Evolutionary conservation across 768 basidiomycete species (phyloP).

Genomic region (Lactifluus subvellereus): DNA sequence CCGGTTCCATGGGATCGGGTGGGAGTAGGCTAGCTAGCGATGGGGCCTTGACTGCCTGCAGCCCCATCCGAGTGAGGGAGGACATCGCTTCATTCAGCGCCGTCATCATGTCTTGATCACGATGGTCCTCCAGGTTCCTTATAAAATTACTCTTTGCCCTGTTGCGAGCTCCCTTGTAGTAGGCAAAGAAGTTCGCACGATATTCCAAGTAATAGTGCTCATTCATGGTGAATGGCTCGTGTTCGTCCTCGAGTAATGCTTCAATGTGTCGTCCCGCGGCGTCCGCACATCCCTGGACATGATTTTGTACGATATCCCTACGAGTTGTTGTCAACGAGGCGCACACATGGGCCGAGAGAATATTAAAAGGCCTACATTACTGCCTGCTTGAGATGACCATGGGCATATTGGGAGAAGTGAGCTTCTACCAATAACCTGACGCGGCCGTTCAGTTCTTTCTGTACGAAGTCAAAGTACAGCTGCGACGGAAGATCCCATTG

Average conservation of each 20-base stretch:
- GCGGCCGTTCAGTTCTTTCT: conserved; percentile 17
- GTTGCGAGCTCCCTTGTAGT: conserved; percentile 39
- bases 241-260: conserved; percentile 13
- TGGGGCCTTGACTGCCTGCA: conserved; percentile 33
- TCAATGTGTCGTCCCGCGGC: conserved; percentile 4
- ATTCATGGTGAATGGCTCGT: conserved; percentile 26
- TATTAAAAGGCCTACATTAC: conserved; percentile 10
- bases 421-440: conserved; percentile 19
- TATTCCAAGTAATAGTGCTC: conserved; percentile 28
- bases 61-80: conserved; percentile 37
- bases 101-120: neutral
- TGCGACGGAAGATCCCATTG: conserved; percentile 24
- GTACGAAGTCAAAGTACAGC: conserved; percentile 23
- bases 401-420: conserved; percentile 24
- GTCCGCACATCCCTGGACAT: conserved; percentile 10
- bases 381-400: conserved; percentile 23
- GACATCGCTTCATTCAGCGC: conserved; percentile 29
- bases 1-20: conserved; percentile 46
- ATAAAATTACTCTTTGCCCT: neutral
- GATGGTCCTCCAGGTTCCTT: neutral
- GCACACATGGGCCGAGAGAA: neutral
- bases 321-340: neutral
- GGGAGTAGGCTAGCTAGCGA: conserved; percentile 47
- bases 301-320: conserved; percentile 9
- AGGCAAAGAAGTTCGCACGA: conserved; percentile 42